phyloP scores from a whole-genome alignment of 228 moss, liverwort and hornwort genomes.

The Sphagnum magellanicum region DNA sequence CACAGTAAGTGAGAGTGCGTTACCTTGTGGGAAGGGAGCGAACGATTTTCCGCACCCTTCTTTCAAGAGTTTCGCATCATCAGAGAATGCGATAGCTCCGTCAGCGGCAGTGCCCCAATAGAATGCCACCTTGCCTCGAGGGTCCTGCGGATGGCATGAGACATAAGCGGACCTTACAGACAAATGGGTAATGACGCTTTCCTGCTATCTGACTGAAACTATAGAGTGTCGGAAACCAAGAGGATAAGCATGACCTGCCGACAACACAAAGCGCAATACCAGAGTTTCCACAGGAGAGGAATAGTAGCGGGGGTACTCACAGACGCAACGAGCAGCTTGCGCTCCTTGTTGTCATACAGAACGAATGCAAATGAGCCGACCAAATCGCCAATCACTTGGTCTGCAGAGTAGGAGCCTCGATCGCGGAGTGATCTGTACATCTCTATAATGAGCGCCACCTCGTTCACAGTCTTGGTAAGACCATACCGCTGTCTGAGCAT shows the following conservation, averaged over 20 bases:
- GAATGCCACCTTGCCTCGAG: slow-evolving; percentile 62
- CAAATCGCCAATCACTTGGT: slow-evolving; percentile 82
- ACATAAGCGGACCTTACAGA: no score
- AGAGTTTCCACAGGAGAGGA: no score
- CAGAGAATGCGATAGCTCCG: slow-evolving; percentile 74
- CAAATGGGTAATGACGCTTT: no score
- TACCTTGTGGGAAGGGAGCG: slow-evolving; percentile 83
- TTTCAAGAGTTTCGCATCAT: slow-evolving; percentile 56
- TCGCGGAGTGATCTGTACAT: slow-evolving; percentile 87
- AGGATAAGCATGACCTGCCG: no score
- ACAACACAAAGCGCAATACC: no score
- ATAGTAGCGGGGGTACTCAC: slow-evolving; percentile 31
- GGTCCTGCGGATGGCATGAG: slow-evolving; percentile 36
- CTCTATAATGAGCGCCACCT: slow-evolving; percentile 79
- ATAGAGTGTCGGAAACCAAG: no score
- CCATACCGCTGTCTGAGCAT: slow-evolving; percentile 82
- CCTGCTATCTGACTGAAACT: no score
- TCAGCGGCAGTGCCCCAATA: slow-evolving; percentile 81
- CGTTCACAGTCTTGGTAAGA: slow-evolving; percentile 46
- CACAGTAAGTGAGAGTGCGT: no score
- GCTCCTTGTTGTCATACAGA: slow-evolving; percentile 65
- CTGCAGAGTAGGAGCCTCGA: slow-evolving; percentile 84
- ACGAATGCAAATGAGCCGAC: slow-evolving; percentile 73
- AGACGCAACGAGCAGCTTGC: slow-evolving; percentile 66
- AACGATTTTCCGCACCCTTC: slow-evolving; percentile 73